Evolutionary conservation across 1,284 basidiomycete genomes (phyloP).

Genomic region (Coriolopsis trogii): DNA sequence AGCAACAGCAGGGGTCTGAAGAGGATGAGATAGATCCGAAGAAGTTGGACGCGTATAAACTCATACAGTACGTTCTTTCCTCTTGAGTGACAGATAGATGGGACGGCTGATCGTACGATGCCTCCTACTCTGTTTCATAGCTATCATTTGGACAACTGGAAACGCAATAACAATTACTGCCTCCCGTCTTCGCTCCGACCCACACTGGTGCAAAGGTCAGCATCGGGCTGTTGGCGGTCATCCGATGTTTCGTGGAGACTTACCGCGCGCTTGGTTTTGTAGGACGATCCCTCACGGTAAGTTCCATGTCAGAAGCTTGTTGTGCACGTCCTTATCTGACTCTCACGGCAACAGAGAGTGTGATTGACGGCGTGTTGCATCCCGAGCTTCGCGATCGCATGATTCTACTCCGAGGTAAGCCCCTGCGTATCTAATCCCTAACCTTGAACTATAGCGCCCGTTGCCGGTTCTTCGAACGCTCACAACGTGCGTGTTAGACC

Average conservation of each 20-base stretch:
- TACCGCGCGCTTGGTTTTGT: conserved; percentile 32
- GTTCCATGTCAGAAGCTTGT: conserved; percentile 21
- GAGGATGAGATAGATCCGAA: conserved; percentile 59
- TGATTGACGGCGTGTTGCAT: conserved; percentile 88
- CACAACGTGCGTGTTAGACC: conserved; percentile 47
- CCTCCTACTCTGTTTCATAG: conserved; percentile 31
- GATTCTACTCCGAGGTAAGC: conserved; percentile 79
- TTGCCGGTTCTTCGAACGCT: background rate
- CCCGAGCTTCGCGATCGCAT: conserved; percentile 87
- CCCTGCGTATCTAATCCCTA: conserved; percentile 14
- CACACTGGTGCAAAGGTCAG: conserved; percentile 83
- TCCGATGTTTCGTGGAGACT: conserved; percentile 2
- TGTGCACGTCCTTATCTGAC: conserved; percentile 5
- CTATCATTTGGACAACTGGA: conserved; percentile 88
- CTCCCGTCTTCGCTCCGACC: conserved; percentile 87
- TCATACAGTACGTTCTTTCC: conserved; percentile 63
- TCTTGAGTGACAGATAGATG: background rate
- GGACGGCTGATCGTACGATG: conserved; percentile 1
- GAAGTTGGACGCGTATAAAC: conserved; percentile 76
- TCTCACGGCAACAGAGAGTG: conserved; percentile 58
- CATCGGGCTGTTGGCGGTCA: no score
- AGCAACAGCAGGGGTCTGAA: conserved; percentile 33
- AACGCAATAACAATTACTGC: conserved; percentile 79
- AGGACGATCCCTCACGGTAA: conserved; percentile 85
- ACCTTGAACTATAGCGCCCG: background rate